Conservation (phyloP, 192 early-diverging fungal genomes). For the Coemansia sp. region DNA sequence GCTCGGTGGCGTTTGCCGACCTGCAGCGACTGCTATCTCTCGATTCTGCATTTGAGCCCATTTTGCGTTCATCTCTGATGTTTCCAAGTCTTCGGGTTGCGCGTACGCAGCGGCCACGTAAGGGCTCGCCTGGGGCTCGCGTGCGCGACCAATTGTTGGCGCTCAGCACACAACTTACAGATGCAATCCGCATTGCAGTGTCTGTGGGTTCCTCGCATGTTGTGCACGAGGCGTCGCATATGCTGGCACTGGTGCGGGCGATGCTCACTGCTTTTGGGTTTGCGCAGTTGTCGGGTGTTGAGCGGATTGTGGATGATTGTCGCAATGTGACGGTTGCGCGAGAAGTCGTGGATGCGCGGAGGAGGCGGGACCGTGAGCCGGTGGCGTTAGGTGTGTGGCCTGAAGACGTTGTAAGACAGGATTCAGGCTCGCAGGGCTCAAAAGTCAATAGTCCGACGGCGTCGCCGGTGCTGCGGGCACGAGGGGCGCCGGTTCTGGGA, state of each 20-base stretch:
- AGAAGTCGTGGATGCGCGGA: conserved; percentile 33
- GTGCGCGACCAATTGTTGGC: conserved; percentile 19
- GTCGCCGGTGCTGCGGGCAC: neutral
- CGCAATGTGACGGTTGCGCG: conserved; percentile 40
- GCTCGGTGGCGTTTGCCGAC: conserved; percentile 26
- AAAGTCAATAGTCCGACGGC: neutral
- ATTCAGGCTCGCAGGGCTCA: neutral
- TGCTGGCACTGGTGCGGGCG: conserved; percentile 26
- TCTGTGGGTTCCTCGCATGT: conserved; percentile 33
- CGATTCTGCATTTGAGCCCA: conserved; percentile 10
- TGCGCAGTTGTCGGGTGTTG: neutral
- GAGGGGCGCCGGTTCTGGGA: neutral
- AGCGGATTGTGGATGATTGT: conserved; percentile 31
- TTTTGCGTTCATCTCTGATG: conserved; percentile 29
- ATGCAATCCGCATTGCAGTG: conserved; percentile 16
- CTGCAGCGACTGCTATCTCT: conserved; percentile 13
- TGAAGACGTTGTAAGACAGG: conserved; percentile 4
- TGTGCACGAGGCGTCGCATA: conserved; percentile 32
- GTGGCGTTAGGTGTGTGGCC: conserved; percentile 28
- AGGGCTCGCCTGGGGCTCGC: conserved; percentile 22
- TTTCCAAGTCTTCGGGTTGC: conserved; percentile 23
- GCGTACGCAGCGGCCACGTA: conserved; percentile 29
- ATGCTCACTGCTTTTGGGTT: conserved; percentile 29
- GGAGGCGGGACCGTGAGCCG: conserved; percentile 15
- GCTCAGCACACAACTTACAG: conserved; percentile 19